Conservation (phyloP, 140 eudicot species). For the Flaveria floridana region DNA sequence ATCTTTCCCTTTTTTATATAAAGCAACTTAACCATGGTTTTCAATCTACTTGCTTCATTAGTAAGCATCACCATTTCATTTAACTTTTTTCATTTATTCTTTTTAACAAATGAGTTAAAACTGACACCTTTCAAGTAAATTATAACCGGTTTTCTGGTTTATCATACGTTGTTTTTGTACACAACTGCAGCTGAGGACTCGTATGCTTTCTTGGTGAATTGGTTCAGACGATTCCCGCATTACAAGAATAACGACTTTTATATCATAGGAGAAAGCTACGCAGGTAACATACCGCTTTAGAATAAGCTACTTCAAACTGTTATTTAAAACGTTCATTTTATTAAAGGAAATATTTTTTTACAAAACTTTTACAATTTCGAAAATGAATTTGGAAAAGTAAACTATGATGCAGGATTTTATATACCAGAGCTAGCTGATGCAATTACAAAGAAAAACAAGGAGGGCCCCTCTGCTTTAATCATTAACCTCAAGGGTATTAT, state of each 20-base stretch:
- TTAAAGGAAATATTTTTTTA: neutral
- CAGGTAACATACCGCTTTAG: constrained; percentile 35
- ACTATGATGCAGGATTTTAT: constrained; percentile 49
- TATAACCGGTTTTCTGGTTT: neutral
- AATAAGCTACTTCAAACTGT: neutral
- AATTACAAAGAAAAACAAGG: constrained; percentile 45
- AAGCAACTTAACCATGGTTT: constrained; percentile 20
- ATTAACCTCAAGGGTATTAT: constrained; percentile 61
- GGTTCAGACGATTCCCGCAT: constrained; percentile 61
- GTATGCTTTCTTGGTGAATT: constrained; percentile 47
- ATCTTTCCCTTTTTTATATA: constrained; percentile 9
- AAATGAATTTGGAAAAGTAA: neutral
- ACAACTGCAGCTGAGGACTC: constrained; percentile 50
- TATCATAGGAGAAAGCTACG: constrained; percentile 62
- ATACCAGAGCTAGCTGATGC: constrained; percentile 70
- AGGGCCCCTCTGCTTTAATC: constrained; percentile 20
- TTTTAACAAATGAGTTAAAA: neutral
- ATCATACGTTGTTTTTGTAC: constrained; percentile 6
- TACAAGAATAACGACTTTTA: constrained; percentile 49
- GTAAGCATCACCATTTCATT: neutral
- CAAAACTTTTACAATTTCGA: neutral
- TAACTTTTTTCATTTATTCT: neutral
- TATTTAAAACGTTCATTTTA: neutral
- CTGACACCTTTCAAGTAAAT: neutral
- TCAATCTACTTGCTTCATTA: constrained; percentile 8